These are phyloP conservation scores for Gastrolobium villosum DNA, from an alignment of 306 rosid genomes.

Conservation along the genomic window DNA sequence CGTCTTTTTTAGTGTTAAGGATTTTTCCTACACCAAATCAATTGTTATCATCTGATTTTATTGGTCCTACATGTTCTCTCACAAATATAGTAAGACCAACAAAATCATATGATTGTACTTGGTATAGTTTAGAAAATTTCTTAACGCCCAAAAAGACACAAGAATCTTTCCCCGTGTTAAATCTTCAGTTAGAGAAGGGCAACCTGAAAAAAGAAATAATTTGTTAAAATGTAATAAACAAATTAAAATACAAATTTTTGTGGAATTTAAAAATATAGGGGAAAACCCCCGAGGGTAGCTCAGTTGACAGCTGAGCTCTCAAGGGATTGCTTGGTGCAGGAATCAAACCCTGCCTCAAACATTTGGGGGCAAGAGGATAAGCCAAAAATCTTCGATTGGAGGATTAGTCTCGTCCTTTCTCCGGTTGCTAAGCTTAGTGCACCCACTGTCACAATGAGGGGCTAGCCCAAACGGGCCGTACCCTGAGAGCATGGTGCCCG, in stretches of 20 bases:
- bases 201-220: constrained; percentile 41
- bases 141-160: background rate
- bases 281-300: too few species aligned
- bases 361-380: too few species aligned
- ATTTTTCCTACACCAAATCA: background rate
- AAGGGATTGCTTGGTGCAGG: too few species aligned
- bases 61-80: background rate
- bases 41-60: background rate
- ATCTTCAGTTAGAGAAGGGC: constrained; percentile 40
- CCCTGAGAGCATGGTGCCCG: too few species aligned
- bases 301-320: too few species aligned
- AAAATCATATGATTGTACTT: background rate
- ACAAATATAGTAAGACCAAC: background rate
- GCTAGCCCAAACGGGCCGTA: too few species aligned
- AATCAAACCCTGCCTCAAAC: too few species aligned
- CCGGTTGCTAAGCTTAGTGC: too few species aligned
- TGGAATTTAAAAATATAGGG: background rate
- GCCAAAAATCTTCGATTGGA: too few species aligned
- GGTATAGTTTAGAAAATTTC: background rate
- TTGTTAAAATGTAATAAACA: background rate
- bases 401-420: too few species aligned
- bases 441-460: too few species aligned
- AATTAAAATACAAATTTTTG: background rate
- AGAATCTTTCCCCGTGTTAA: background rate
- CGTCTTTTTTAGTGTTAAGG: background rate